Evolutionary conservation across 1,284 basidiomycete species (phyloP).

Genomic region (Peniophora sp.): DNA sequence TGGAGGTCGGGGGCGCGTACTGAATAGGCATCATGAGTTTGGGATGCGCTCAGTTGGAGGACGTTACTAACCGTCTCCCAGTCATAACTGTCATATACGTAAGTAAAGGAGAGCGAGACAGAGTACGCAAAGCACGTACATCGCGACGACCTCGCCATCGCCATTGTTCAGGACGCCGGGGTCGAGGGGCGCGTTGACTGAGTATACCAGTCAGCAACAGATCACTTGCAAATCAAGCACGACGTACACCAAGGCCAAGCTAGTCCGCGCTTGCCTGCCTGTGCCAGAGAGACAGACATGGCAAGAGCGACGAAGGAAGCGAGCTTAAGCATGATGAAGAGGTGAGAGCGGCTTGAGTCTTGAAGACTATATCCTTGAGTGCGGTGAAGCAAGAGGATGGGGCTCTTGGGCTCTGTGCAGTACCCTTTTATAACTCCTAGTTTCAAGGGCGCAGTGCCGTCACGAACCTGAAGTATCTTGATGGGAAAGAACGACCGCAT

Average conservation of each 20-base stretch:
- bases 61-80: slow-evolving; percentile 21
- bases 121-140: background rate
- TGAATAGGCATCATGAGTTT: too few relatives aligned
- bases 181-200: background rate
- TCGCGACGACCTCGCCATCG: slow-evolving; percentile 1
- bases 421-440: too few relatives aligned
- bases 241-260: slow-evolving; percentile 2
- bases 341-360: too few relatives aligned
- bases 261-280: slow-evolving; percentile 1
- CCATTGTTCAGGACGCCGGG: background rate
- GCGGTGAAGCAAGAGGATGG: too few relatives aligned
- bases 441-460: too few relatives aligned
- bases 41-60: too few relatives aligned
- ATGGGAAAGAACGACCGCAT: too few relatives aligned
- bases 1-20: slow-evolving; percentile 20
- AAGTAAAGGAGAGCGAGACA: background rate
- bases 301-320: background rate
- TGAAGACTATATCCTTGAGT: too few relatives aligned
- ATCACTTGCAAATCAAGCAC: background rate
- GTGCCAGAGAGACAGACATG: background rate
- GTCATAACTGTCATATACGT: slow-evolving; percentile 22
- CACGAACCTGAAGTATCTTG: too few relatives aligned
- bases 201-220: background rate
- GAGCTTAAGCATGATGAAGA: slow-evolving; percentile 1
- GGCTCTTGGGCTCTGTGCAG: too few relatives aligned